These are phyloP conservation scores for Babesia bigemina DNA, from an alignment of 169 alveolate genomes.

Conservation along the genomic window DNA sequence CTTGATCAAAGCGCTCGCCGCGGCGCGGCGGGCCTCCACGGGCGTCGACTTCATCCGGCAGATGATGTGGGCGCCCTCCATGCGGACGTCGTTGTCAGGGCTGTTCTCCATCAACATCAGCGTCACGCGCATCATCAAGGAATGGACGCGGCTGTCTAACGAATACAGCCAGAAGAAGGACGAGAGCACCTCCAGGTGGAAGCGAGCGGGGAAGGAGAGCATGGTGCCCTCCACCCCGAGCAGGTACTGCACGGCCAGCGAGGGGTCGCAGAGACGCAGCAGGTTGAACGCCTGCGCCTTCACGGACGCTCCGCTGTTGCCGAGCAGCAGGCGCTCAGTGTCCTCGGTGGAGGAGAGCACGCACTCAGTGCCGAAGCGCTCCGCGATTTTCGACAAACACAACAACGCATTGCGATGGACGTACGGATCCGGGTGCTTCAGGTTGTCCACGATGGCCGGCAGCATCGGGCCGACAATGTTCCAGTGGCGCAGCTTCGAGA, in stretches of 20 bases:
- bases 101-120: slow-evolving; percentile 54
- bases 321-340: slow-evolving; percentile 73
- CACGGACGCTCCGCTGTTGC: slow-evolving; percentile 90
- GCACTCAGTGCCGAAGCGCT: slow-evolving; percentile 88
- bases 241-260: slow-evolving; percentile 86
- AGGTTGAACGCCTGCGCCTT: slow-evolving; percentile 90
- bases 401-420: slow-evolving; percentile 92
- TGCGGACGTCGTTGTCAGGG: slow-evolving; percentile 42
- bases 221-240: slow-evolving; percentile 70
- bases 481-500: slow-evolving; percentile 88
- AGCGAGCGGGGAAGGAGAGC: slow-evolving; percentile 65
- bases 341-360: slow-evolving; percentile 83
- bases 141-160: slow-evolving; percentile 3
- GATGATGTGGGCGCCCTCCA: slow-evolving; percentile 36
- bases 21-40: slow-evolving; percentile 75
- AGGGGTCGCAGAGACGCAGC: slow-evolving; percentile 83
- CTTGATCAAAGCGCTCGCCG: slow-evolving; percentile 87
- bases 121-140: slow-evolving; percentile 60
- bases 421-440: slow-evolving; percentile 90
- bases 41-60: slow-evolving; percentile 44
- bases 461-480: slow-evolving; percentile 90
- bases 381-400: slow-evolving; percentile 87
- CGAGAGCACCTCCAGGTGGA: slow-evolving; percentile 52
- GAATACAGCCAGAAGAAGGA: slow-evolving; percentile 20
- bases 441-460: slow-evolving; percentile 89